These are phyloP conservation scores for Fraxinus quadrangulata DNA, from an alignment of 257 asterid genomes.

Conservation along the genomic window DNA sequence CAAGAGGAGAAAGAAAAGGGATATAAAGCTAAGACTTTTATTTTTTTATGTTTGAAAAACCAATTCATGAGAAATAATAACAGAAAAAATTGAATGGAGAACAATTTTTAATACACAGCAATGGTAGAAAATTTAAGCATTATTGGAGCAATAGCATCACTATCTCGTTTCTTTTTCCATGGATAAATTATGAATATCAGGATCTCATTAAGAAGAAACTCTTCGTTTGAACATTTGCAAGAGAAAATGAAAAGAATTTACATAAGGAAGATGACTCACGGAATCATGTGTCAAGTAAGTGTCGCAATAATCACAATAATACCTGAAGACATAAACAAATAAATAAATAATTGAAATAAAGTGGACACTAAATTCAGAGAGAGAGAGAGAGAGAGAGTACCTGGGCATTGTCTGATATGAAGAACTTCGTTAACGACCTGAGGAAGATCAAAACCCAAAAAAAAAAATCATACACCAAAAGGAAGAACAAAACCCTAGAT, in stretches of 20 bases:
- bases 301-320: conserved; percentile 91
- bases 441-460: not conserved
- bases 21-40: not conserved
- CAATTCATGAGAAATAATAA: not conserved
- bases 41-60: not conserved
- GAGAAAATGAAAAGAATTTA: not conserved
- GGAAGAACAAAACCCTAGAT: not conserved
- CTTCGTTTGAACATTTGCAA: conserved; percentile 2
- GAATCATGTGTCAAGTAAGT: conserved; percentile 95
- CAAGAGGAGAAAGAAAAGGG: not conserved
- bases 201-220: conserved; percentile 1
- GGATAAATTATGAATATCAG: conserved; percentile 5
- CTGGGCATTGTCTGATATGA: conserved; percentile 46
- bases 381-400: conserved; percentile 6
- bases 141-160: conserved; percentile 11
- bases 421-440: not conserved
- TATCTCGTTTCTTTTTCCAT: not conserved
- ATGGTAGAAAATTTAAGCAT: not conserved
- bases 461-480: not conserved
- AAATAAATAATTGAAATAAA: not conserved
- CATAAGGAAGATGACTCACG: conserved; percentile 41
- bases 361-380: conserved; percentile 9
- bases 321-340: conserved; percentile 46
- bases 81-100: not conserved
- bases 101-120: not conserved